Evolutionary conservation across 805 yeast species (phyloP).

Genomic region (Millerozyma acaciae): DNA sequence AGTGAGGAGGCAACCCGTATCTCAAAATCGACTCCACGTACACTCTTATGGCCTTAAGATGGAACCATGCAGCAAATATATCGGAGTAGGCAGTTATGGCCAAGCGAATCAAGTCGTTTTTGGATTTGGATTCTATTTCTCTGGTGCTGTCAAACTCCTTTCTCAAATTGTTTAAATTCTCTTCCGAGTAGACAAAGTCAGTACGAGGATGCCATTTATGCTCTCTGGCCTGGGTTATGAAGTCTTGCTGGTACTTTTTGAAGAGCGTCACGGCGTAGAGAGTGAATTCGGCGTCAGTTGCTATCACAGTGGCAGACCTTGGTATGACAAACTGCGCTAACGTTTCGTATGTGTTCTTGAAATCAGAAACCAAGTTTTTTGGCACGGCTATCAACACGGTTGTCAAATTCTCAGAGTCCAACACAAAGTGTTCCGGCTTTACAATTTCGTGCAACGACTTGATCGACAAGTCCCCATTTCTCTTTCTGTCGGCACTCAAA

Average conservation of each 20-base stretch:
- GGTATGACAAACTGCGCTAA: constrained; percentile 84
- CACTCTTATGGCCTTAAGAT: constrained; percentile 78
- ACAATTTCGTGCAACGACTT: constrained; percentile 89
- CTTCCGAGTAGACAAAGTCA: constrained; percentile 84
- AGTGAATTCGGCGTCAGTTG: constrained; percentile 68
- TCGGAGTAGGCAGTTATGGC: constrained; percentile 89
- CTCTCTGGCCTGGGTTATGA: constrained; percentile 71
- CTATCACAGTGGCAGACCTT: constrained; percentile 69
- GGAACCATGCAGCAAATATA: constrained; percentile 82
- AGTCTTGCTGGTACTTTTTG: constrained; percentile 72
- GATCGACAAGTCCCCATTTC: constrained; percentile 89
- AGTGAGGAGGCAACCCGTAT: constrained; percentile 95
- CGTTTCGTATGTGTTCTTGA: constrained; percentile 70
- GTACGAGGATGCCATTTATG: constrained; percentile 82
- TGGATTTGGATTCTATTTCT: constrained; percentile 66
- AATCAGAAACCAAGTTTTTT: constrained; percentile 53
- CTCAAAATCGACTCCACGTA: constrained; percentile 93
- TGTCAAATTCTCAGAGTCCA: constrained; percentile 79
- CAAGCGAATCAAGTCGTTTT: constrained; percentile 75
- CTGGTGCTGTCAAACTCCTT: constrained; percentile 76
- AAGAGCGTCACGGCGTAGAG: constrained; percentile 80
- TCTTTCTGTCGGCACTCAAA: constrained; percentile 86
- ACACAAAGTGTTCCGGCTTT: constrained; percentile 74
- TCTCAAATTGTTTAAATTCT: constrained; percentile 63
- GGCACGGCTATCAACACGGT: constrained; percentile 92